Evolutionary conservation across 179 eudicot species (phyloP), one percentile per base, ranked within the genome.

Genomic region (Kewa caespitosa): DNA sequence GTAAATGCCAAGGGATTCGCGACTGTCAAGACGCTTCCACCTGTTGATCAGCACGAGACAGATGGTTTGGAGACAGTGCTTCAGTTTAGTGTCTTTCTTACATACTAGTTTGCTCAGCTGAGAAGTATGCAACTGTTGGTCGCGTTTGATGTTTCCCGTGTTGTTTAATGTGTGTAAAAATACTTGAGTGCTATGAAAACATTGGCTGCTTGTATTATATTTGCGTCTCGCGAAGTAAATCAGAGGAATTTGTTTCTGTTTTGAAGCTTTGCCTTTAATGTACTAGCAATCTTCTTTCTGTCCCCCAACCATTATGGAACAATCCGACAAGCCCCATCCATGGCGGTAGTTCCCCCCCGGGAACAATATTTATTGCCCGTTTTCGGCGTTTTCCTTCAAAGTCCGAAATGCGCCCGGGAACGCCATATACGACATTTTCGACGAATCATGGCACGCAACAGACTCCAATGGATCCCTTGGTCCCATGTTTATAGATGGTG

Each of bases 51-150:
- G 81, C 87, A 86, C 20, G 83, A 83, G 76, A 89, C 88, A n/a
- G 97, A 95, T 78, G 99, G 99, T 1, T 67, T 88, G 41, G 91
- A 94, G 90, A 90, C 97, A 23, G 74, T 92, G 76, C 85, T 94
- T 38, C 72, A 90, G 80, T 78, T 93, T 63, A 84, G 79, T 71
- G 93, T 93, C 48, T 80, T 52, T 10, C 83, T 80, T 34, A 34
- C 72, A 14, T 31, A 80, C 31, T 71, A 72, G 55, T 65, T 20
- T 2, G 2, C 55, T 66, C n/a, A n/a, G 73, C 42, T 74, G 39
- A 10, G 4, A 25, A 10, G 8, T 22, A 27, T 50, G 73, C 73
- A 65, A 72, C 54, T 52, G 25, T 14, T 69, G 59, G 10, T 75
- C 75, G 75, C 46, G 48, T 46, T 66, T 63, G 36, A 48, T 46